A percentile compares a stretch with the other conserved stretches of the same genome.
phyloP scores from a whole-genome alignment of 768 basidiomycete genomes.

The Gloeopeniophorella convolvens region DNA sequence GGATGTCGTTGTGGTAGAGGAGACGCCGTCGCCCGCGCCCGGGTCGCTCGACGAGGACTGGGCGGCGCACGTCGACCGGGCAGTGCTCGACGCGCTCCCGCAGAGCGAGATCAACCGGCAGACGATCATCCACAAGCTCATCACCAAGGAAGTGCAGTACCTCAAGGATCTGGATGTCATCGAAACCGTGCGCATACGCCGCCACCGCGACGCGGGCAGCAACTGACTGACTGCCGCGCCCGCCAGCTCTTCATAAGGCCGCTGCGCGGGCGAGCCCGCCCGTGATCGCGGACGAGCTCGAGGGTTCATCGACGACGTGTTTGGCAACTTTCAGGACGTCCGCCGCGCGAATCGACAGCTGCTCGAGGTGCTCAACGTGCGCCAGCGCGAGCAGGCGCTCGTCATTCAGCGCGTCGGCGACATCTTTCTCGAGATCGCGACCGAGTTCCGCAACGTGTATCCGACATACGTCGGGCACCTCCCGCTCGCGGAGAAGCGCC shows the following conservation, averaged over 20 bases:
- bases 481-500: slow-evolving; percentile 75
- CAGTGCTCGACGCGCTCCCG: slow-evolving; percentile 50
- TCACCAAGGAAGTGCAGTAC: slow-evolving; percentile 86
- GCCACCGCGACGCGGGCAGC: slow-evolving; percentile 40
- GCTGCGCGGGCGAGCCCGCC: slow-evolving; percentile 47
- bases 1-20: slow-evolving; percentile 7
- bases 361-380: slow-evolving; percentile 80
- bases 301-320: slow-evolving; percentile 88
- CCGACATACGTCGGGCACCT: slow-evolving; percentile 81
- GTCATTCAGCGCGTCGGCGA: slow-evolving; percentile 85
- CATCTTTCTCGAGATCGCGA: slow-evolving; percentile 79
- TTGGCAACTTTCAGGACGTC: slow-evolving; percentile 85
- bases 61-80: slow-evolving; percentile 43
- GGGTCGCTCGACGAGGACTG: slow-evolving; percentile 36
- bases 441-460: slow-evolving; percentile 83
- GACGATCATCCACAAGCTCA: slow-evolving; percentile 82
- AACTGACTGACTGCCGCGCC: slow-evolving; percentile 29
- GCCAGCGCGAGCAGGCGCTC: slow-evolving; percentile 77
- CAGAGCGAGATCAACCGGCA: slow-evolving; percentile 79
- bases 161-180: slow-evolving; percentile 80
- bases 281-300: slow-evolving; percentile 53
- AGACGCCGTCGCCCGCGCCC: background rate
- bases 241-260: slow-evolving; percentile 48
- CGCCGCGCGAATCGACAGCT: slow-evolving; percentile 75
- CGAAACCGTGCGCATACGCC: slow-evolving; percentile 48